Conservation (phyloP, 2,329 filamentous ascomycete genomes). For the Trichoderma aggressivum region DNA sequence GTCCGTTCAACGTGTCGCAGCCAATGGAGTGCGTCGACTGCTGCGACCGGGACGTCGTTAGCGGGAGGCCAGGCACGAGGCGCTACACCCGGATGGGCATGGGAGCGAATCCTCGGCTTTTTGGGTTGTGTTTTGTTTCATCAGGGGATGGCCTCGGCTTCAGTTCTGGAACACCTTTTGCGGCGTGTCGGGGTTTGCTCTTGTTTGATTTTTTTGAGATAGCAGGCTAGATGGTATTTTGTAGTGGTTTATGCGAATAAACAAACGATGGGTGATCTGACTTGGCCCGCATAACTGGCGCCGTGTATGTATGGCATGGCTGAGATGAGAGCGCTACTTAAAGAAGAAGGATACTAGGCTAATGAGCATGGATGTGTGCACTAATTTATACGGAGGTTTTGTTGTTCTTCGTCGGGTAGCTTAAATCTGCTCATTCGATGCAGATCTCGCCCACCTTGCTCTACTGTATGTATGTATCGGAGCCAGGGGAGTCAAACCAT, state of each 20-base stretch:
- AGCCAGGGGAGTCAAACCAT: neutral
- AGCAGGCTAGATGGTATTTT: neutral
- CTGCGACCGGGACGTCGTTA: neutral
- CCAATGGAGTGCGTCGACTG: neutral
- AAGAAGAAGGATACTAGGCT: neutral
- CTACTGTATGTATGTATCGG: too few relatives aligned
- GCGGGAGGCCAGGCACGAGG: neutral
- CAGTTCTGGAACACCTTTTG: neutral
- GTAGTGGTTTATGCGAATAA: neutral
- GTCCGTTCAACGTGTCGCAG: neutral
- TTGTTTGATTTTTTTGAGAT: neutral
- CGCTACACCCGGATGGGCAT: neutral
- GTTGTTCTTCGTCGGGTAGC: neutral
- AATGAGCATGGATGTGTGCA: neutral
- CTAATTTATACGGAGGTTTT: neutral
- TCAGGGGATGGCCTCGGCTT: neutral
- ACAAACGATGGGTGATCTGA: conserved; percentile 7
- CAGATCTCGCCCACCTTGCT: neutral
- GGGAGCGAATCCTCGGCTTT: neutral
- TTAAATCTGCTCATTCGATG: neutral
- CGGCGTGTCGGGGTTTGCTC: neutral
- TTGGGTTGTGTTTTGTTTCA: conserved; percentile 15
- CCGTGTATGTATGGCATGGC: neutral
- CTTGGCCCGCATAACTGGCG: neutral
- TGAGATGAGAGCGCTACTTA: neutral